These are phyloP conservation scores for Trichosanthes cucumerina DNA, from an alignment of 306 rosid genomes.

Conservation along the genomic window DNA sequence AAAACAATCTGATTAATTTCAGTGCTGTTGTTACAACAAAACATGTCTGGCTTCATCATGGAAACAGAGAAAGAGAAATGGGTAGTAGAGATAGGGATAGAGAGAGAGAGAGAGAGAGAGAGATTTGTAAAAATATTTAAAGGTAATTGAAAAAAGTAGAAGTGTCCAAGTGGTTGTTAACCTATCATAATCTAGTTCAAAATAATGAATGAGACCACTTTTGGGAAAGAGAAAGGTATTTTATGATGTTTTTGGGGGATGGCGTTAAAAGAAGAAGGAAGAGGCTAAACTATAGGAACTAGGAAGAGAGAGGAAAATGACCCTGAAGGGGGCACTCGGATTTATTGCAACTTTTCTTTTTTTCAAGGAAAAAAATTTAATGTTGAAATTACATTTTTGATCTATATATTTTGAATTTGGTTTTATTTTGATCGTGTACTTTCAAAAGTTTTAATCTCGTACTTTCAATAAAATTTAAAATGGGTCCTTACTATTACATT, in stretches of 20 bases:
- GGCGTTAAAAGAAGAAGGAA: not conserved
- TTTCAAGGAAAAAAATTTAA: too few relatives aligned
- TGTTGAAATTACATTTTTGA: too few relatives aligned
- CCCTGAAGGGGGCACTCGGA: not conserved
- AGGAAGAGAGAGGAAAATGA: not conserved
- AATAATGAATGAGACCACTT: slow-evolving; percentile 9
- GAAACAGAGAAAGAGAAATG: not conserved
- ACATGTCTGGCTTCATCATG: not conserved
- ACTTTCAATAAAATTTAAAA: too few relatives aligned
- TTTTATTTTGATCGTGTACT: too few relatives aligned
- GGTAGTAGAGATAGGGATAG: not conserved
- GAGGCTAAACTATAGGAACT: not conserved
- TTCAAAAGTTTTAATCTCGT: too few relatives aligned
- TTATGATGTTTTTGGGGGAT: not conserved
- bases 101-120: not conserved
- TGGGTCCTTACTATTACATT: too few relatives aligned
- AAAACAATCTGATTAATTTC: not conserved
- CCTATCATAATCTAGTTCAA: slow-evolving; percentile 6
- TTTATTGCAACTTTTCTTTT: not conserved
- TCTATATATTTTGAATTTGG: too few relatives aligned
- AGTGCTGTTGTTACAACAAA: not conserved
- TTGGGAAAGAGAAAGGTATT: slow-evolving; percentile 8
- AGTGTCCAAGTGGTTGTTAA: not conserved
- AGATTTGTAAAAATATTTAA: slow-evolving; percentile 2
- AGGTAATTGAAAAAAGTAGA: not conserved